These are phyloP conservation scores for Brassica rapa DNA, from an alignment of 345 rosid species.

Conservation along the genomic window DNA sequence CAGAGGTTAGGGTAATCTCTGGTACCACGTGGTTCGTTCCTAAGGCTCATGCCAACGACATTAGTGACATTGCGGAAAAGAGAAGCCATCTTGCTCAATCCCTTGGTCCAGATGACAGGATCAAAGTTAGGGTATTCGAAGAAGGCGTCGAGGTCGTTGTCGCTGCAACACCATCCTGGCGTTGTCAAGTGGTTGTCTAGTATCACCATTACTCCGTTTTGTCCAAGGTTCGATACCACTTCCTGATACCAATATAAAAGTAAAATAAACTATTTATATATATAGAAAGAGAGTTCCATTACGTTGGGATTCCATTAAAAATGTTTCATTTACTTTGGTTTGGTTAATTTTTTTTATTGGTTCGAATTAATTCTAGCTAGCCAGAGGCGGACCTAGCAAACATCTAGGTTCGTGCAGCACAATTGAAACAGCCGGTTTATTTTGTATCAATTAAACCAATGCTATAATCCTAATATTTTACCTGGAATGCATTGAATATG, in stretches of 20 bases:
- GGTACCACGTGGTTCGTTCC: constrained; percentile 83
- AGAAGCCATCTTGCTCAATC: constrained; percentile 67
- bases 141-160: constrained; percentile 73
- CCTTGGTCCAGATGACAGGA: constrained; percentile 66
- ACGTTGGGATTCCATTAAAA: not conserved
- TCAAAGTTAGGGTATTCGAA: constrained; percentile 72
- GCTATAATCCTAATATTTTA: constrained; percentile 7
- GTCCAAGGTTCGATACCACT: constrained; percentile 68
- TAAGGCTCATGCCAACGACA: constrained; percentile 79
- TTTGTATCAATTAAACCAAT: not conserved
- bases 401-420: too few relatives aligned
- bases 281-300: not conserved
- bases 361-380: not conserved
- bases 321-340: not conserved
- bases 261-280: not conserved
- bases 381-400: too few relatives aligned
- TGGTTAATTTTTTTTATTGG: not conserved
- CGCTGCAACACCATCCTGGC: constrained; percentile 92
- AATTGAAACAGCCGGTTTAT: not conserved
- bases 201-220: constrained; percentile 71
- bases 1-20: constrained; percentile 66
- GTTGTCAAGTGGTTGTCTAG: constrained; percentile 77
- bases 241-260: constrained; percentile 43
- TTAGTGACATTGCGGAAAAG: constrained; percentile 56
- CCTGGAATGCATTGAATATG: constrained; percentile 69